Evolutionary conservation across 352 stramenopile species (phyloP).

Genomic region (Phytophthora niederhauseri): DNA sequence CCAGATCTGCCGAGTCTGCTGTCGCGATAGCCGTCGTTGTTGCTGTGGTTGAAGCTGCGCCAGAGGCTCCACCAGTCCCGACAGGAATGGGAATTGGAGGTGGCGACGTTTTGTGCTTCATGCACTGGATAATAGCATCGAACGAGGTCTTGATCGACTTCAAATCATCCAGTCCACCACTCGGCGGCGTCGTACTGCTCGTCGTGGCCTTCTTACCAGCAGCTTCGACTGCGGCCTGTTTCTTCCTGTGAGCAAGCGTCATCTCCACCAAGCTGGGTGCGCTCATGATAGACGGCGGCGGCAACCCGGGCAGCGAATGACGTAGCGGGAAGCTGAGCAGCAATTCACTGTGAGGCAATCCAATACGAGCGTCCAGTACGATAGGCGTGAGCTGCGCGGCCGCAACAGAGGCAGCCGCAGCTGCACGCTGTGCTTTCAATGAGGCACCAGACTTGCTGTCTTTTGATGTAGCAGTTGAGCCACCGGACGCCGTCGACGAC

Average conservation of each 20-base stretch:
- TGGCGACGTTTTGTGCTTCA: slow-evolving; percentile 81
- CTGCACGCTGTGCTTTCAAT: slow-evolving; percentile 55
- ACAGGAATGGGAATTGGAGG: slow-evolving; percentile 72
- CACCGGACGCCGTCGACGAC: slow-evolving; percentile 8
- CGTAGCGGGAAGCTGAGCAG: slow-evolving; percentile 55
- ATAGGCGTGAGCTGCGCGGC: slow-evolving; percentile 48
- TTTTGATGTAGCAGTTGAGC: slow-evolving; percentile 35
- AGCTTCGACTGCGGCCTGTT: slow-evolving; percentile 22
- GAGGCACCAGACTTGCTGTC: slow-evolving; percentile 41
- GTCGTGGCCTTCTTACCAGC: slow-evolving; percentile 22
- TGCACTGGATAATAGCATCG: slow-evolving; percentile 85
- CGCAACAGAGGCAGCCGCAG: slow-evolving; percentile 35
- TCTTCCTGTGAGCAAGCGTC: slow-evolving; percentile 59
- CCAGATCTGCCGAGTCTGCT: slow-evolving; percentile 29
- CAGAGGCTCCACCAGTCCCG: slow-evolving; percentile 10
- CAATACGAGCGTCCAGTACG: slow-evolving; percentile 66
- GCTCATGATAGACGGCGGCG: slow-evolving; percentile 65
- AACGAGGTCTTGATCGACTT: slow-evolving; percentile 85
- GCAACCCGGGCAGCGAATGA: slow-evolving; percentile 66
- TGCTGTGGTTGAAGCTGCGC: slow-evolving; percentile 8
- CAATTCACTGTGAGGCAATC: slow-evolving; percentile 56
- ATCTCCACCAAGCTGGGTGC: slow-evolving; percentile 58
- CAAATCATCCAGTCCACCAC: slow-evolving; percentile 60
- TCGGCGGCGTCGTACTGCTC: neutral
- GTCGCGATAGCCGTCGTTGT: neutral